Evolutionary conservation across 75 land plant species (phyloP).

Genomic region (Sequoia sempervirens): DNA sequence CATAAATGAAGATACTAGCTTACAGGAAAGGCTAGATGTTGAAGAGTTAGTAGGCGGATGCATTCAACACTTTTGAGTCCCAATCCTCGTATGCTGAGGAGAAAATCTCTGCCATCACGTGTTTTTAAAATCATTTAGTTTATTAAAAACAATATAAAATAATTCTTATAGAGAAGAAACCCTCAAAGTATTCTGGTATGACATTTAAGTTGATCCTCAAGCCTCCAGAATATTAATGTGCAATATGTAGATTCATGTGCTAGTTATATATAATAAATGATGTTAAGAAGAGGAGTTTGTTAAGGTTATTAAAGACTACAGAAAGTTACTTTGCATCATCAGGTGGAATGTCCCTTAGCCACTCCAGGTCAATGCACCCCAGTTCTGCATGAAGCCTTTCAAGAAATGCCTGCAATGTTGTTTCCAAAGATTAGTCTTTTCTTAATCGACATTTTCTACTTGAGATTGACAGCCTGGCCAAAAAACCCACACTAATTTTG

Average conservation of each 20-base stretch:
- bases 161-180: neutral
- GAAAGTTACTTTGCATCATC: slow-evolving; percentile 55
- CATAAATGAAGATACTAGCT: slow-evolving; percentile 10
- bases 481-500: neutral
- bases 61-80: slow-evolving; percentile 88
- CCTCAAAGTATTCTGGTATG: neutral
- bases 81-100: slow-evolving; percentile 64
- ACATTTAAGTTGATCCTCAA: too few relatives aligned
- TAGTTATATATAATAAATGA: neutral
- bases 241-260: neutral
- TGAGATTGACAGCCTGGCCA: neutral
- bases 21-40: slow-evolving; percentile 84
- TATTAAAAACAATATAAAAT: neutral
- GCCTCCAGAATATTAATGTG: neutral
- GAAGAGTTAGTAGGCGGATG: slow-evolving; percentile 72
- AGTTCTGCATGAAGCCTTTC: slow-evolving; percentile 42
- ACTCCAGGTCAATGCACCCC: slow-evolving; percentile 64
- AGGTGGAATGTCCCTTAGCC: slow-evolving; percentile 54
- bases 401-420: slow-evolving; percentile 50
- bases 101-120: slow-evolving; percentile 50
- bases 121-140: neutral
- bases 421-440: neutral
- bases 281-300: neutral
- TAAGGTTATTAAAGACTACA: neutral
- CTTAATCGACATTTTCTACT: neutral